A percentile compares a stretch with the other conserved stretches of the same genome.
Conservation (phyloP, 495 filamentous ascomycete genomes). For the Neurospora africana region DNA sequence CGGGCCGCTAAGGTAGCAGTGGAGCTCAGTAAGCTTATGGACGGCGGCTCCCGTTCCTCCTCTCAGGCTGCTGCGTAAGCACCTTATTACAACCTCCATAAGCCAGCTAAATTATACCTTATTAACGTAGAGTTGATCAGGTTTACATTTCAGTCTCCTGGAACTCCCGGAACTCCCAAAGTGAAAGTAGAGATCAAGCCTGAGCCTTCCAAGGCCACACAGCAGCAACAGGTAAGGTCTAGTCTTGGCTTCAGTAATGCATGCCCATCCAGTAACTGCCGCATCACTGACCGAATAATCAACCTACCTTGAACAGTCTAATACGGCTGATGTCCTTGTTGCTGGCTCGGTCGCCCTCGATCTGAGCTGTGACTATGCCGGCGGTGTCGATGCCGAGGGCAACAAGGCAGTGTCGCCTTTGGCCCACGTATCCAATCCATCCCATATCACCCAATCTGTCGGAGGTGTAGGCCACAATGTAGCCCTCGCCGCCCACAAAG, state of each 20-base stretch:
- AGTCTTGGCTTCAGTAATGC: not conserved
- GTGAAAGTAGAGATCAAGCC: not conserved
- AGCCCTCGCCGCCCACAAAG: constrained; percentile 59
- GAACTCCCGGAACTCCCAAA: not conserved
- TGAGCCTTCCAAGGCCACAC: not conserved
- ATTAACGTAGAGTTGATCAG: not conserved
- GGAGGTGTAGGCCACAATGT: constrained; percentile 96
- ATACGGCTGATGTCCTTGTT: constrained; percentile 58
- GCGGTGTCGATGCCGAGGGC: constrained; percentile 12
- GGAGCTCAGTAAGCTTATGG: constrained; percentile 53
- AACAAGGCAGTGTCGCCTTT: constrained; percentile 31
- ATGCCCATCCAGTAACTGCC: not conserved
- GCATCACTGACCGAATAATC: not conserved
- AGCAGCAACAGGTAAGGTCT: not conserved
- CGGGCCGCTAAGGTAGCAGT: constrained; percentile 70
- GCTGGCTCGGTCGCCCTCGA: constrained; percentile 87
- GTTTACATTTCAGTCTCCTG: not conserved
- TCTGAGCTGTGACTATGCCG: constrained; percentile 62
- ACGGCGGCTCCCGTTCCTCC: not conserved
- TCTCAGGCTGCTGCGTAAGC: not conserved
- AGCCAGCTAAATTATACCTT: not conserved
- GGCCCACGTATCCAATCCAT: constrained; percentile 77
- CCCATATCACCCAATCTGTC: constrained; percentile 65
- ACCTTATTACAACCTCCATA: not conserved
- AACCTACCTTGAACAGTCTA: not conserved